Evolutionary conservation across 2,329 filamentous ascomycete species (phyloP).

Genomic region (Lecanosticta acicola): DNA sequence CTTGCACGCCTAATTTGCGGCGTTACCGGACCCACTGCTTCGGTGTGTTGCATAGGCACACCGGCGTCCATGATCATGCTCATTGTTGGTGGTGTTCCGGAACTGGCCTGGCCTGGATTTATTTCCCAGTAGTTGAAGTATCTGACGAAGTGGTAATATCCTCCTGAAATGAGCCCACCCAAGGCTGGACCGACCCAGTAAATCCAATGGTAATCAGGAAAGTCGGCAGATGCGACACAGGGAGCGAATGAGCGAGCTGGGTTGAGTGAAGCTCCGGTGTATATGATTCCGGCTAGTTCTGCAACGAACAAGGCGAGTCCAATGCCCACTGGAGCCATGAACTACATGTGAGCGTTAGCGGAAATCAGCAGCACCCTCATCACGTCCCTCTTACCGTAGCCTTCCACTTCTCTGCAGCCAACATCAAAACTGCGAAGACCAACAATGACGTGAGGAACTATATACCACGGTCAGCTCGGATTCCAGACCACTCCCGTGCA

Average conservation of each 20-base stretch:
- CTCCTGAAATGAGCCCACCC: constrained; percentile 27
- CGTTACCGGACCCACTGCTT: not conserved
- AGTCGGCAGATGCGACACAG: constrained; percentile 25
- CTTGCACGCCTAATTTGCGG: not conserved
- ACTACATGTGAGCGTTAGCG: constrained; percentile 7
- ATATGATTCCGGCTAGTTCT: constrained; percentile 23
- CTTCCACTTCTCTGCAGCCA: constrained; percentile 33
- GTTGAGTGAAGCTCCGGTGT: constrained; percentile 33
- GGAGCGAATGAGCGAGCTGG: constrained; percentile 32
- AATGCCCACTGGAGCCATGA: constrained; percentile 26
- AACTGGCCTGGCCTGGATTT: constrained; percentile 22
- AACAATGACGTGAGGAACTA: constrained; percentile 30
- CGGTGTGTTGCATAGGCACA: not conserved
- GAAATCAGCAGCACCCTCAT: not conserved
- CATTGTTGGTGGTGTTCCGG: not conserved
- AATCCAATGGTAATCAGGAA: constrained; percentile 30
- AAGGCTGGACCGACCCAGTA: constrained; percentile 28
- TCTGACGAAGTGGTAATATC: constrained; percentile 32
- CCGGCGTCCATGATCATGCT: not conserved
- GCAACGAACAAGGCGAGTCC: constrained; percentile 23
- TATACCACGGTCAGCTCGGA: not conserved
- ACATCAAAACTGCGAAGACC: constrained; percentile 32
- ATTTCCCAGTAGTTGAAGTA: constrained; percentile 30
- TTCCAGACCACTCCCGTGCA: not conserved
- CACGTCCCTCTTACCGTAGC: constrained; percentile 12